phyloP scores from a whole-genome alignment of 441 rosid genomes.

The Macaranga tanarius region DNA sequence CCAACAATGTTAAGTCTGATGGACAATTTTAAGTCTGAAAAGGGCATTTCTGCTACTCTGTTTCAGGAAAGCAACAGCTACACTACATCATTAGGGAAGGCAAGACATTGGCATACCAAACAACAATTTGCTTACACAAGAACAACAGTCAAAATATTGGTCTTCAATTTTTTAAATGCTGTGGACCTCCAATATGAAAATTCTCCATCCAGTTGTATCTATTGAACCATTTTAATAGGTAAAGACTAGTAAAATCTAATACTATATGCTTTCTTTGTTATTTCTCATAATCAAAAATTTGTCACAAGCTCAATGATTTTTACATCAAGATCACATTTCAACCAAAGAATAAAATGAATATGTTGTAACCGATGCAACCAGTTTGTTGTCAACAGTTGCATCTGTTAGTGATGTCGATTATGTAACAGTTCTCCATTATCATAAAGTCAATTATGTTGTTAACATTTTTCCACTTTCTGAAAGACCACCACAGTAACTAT shows the following conservation, averaged over 20 bases:
- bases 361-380: no score
- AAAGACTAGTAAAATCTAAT: not conserved
- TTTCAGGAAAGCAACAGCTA: not conserved
- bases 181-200: not conserved
- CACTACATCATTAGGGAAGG: not conserved
- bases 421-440: not conserved
- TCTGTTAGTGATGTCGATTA: no score
- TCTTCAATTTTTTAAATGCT: not conserved
- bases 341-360: conserved; percentile 5
- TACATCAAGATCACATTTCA: conserved; percentile 9
- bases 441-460: not conserved
- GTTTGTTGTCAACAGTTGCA: no score
- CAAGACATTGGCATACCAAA: not conserved
- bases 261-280: not conserved
- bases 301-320: not conserved
- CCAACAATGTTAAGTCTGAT: no score
- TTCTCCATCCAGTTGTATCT: not conserved
- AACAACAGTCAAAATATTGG: not conserved
- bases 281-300: not conserved
- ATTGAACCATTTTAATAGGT: not conserved
- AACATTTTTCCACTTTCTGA: not conserved
- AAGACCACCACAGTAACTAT: not conserved
- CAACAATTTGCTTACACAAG: no score
- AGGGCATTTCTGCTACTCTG: not conserved
- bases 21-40: conserved; percentile 2